A percentile compares a stretch with the other conserved stretches of the same genome.
Evolutionary conservation across 1,139 yeast species (phyloP).

Genomic region (Yamadazyma dushanensis): DNA sequence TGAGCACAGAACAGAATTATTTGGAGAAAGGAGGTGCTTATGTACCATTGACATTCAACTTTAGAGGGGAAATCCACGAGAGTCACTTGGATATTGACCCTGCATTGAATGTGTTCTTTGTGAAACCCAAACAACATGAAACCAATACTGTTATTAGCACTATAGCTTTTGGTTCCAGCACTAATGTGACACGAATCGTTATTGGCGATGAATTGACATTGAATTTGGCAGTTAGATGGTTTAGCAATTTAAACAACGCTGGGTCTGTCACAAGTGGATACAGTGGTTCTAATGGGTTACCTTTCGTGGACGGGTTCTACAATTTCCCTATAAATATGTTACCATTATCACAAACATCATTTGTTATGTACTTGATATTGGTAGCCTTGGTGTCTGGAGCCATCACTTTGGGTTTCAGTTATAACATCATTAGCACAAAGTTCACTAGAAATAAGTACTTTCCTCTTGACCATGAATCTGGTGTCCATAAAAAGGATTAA

Average conservation of each 20-base stretch:
- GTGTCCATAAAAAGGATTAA: slow-evolving; percentile 28
- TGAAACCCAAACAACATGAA: slow-evolving; percentile 31
- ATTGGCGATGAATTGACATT: slow-evolving; percentile 66
- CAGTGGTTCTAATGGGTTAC: slow-evolving; percentile 24
- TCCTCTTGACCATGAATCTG: slow-evolving; percentile 29
- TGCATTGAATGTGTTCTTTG: slow-evolving; percentile 54
- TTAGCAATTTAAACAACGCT: slow-evolving; percentile 23
- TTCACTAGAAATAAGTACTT: slow-evolving; percentile 20
- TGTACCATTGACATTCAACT: slow-evolving; percentile 62
- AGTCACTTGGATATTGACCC: slow-evolving; percentile 72
- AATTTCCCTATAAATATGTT: slow-evolving; percentile 32
- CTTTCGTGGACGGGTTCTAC: slow-evolving; percentile 45
- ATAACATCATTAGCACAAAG: slow-evolving; percentile 23
- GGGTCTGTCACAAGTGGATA: slow-evolving; percentile 12
- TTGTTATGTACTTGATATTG: slow-evolving; percentile 23
- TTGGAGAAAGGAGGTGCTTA: slow-evolving; percentile 51
- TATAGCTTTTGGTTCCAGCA: slow-evolving; percentile 63
- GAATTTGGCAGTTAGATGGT: slow-evolving; percentile 63
- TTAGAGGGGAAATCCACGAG: slow-evolving; percentile 68
- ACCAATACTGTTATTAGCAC: slow-evolving; percentile 51
- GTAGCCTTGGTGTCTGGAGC: slow-evolving; percentile 27
- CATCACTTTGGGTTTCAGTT: slow-evolving; percentile 25
- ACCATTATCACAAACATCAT: slow-evolving; percentile 27
- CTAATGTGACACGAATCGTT: slow-evolving; percentile 58
- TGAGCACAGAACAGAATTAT: slow-evolving; percentile 42